Percentiles rank a stretch among this genome's conserved stretches.
Conservation (phyloP, 306 rosid genomes). For the Cucurbita argyrosperma region DNA sequence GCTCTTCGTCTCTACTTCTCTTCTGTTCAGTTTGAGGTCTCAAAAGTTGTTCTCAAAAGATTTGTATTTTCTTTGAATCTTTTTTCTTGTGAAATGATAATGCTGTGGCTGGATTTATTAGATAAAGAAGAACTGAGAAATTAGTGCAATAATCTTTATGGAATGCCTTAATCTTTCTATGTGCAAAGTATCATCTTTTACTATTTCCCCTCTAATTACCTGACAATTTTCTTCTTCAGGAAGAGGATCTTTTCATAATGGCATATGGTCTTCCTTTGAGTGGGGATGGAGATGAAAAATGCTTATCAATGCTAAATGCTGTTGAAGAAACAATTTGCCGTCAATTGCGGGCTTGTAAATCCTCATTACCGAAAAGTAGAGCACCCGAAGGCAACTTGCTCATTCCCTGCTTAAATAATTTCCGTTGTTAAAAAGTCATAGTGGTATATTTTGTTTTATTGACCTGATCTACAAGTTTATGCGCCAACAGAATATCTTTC, state of each 20-base stretch:
- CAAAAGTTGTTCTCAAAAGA: background rate
- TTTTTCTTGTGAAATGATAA: background rate
- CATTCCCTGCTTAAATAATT: background rate
- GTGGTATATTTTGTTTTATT: background rate
- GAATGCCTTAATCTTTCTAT: background rate
- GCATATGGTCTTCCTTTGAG: constrained; percentile 80
- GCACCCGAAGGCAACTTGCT: constrained; percentile 42
- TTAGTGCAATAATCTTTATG: background rate
- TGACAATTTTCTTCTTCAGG: constrained; percentile 39
- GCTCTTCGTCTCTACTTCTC: constrained; percentile 16
- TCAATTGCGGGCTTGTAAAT: constrained; percentile 87
- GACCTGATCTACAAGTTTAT: background rate
- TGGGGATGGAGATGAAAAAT: constrained; percentile 80
- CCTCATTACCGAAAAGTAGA: constrained; percentile 46
- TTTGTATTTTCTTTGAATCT: background rate
- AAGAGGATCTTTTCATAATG: constrained; percentile 90
- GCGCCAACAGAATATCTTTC: background rate
- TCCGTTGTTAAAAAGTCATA: background rate
- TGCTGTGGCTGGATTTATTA: background rate
- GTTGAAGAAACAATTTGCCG: constrained; percentile 85
- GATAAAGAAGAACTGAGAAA: background rate
- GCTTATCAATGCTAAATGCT: constrained; percentile 68
- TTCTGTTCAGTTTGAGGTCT: background rate
- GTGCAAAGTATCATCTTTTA: background rate
- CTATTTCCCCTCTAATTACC: background rate